Percentiles rank a stretch among this genome's conserved stretches.
These are phyloP conservation scores for Mycogone perniciosa DNA, from an alignment of 2,329 filamentous ascomycete species.

Conservation along the genomic window DNA sequence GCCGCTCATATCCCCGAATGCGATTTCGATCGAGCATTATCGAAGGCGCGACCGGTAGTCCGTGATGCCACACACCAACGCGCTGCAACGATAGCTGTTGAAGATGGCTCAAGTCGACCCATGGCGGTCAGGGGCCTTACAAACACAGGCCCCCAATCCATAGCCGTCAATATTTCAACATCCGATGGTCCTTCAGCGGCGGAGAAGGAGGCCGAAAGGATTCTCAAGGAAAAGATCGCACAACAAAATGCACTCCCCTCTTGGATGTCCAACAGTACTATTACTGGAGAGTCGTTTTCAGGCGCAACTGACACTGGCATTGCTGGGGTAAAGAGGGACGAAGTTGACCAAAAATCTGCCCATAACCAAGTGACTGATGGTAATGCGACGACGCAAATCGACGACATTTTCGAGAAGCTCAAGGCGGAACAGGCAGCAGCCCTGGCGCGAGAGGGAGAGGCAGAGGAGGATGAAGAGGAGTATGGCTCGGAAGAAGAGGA, in stretches of 20 bases:
- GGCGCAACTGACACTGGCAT: constrained; percentile 19
- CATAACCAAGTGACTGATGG: constrained; percentile 35
- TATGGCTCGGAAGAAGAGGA: constrained; percentile 33
- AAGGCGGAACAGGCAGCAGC: constrained; percentile 53
- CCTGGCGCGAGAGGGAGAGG: constrained; percentile 24
- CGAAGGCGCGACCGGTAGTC: constrained; percentile 55
- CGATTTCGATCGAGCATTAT: constrained; percentile 63
- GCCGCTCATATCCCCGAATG: constrained; percentile 66
- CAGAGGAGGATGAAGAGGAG: constrained; percentile 28
- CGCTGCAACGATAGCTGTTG: constrained; percentile 52
- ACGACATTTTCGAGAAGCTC: constrained; percentile 61
- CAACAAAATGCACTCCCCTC: constrained; percentile 63
- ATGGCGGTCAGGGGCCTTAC: constrained; percentile 64
- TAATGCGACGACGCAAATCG: constrained; percentile 52
- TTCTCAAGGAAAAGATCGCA: constrained; percentile 58
- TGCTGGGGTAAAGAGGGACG: constrained; percentile 31
- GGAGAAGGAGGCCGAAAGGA: constrained; percentile 57
- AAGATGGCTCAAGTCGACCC: constrained; percentile 47
- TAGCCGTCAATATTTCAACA: constrained; percentile 63
- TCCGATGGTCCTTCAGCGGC: constrained; percentile 60
- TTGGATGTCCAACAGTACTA: constrained; percentile 67
- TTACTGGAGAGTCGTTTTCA: constrained; percentile 56
- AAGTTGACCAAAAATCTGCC: constrained; percentile 41
- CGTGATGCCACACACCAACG: constrained; percentile 63
- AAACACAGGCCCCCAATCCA: constrained; percentile 60